A percentile compares a stretch with the other conserved stretches of the same genome.
Evolutionary conservation across 2,329 filamentous ascomycete genomes (phyloP).

Genomic region (Fusarium cicatricum): DNA sequence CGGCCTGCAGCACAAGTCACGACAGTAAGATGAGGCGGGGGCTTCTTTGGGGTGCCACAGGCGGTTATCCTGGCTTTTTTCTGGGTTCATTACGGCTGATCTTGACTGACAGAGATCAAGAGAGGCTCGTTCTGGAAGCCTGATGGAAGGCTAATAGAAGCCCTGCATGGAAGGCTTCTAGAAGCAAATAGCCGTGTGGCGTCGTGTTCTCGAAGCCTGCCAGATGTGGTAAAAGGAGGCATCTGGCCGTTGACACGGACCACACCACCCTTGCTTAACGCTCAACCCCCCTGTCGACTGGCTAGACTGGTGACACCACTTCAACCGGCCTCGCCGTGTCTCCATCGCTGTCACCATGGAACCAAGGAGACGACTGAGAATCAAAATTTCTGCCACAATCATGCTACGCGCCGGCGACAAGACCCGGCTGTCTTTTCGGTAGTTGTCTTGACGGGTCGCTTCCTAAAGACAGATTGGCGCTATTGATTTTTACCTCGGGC

Average conservation of each 20-base stretch:
- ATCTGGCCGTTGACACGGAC: slow-evolving; percentile 19
- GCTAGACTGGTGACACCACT: slow-evolving; percentile 32
- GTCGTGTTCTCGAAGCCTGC: slow-evolving; percentile 40
- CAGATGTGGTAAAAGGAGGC: slow-evolving; percentile 13
- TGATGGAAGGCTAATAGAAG: slow-evolving; percentile 9
- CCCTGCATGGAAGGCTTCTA: slow-evolving; percentile 29
- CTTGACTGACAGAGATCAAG: background rate
- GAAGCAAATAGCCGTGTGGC: slow-evolving; percentile 28
- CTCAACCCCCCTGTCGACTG: slow-evolving; percentile 8
- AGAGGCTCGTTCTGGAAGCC: slow-evolving; percentile 21
- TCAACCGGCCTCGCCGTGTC: slow-evolving; percentile 42
- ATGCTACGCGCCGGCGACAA: slow-evolving; percentile 19
- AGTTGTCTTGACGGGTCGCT: slow-evolving; percentile 9
- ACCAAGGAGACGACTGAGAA: slow-evolving; percentile 8
- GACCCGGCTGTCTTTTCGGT: slow-evolving; percentile 10
- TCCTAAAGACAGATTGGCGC: slow-evolving; percentile 28
- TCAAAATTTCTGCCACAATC: slow-evolving; percentile 26
- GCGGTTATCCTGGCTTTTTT: slow-evolving; percentile 5
- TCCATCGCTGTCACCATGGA: slow-evolving; percentile 39
- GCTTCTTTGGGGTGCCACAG: background rate
- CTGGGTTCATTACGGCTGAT: slow-evolving; percentile 1
- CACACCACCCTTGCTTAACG: slow-evolving; percentile 28
- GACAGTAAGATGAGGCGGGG: background rate
- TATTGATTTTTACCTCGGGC: slow-evolving; percentile 18
- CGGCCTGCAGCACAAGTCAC: slow-evolving; percentile 8